Base-by-base conservation (phyloP, 495 filamentous ascomycete genomes). In the Chlorociboria aeruginascens region DNA sequence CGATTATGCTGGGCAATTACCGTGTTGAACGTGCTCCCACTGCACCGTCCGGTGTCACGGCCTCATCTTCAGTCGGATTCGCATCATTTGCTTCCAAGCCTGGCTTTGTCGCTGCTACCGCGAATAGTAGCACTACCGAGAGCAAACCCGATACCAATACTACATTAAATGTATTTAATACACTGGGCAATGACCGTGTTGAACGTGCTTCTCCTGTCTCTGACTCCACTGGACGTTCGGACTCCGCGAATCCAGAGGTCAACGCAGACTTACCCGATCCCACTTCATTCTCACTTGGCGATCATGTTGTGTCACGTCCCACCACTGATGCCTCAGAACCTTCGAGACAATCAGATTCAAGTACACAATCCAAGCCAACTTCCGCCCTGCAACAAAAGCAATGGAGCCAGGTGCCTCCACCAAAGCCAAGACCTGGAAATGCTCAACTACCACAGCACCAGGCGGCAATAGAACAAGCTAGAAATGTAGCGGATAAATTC, bases 51-150 rank as follows among this genome's bases (percentile, higher is more conserved):
- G 28, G 10, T 25, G 17, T 49, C 7, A n/a, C 48, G n/a, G 20
- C 37, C 14, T 16, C 59, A 57, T 7, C 48, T 53, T 34, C 58
- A 40, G 63, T 70, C 38, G 76, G 76, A 4, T 84, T 84, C 56
- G 72, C 76, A 29, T 67, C 65, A 30, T 83, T 81, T 58, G 79
- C 78, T 7, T 69, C 57, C 42, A 70, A 75, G 41, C 66, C 70
- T 20, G 76, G 77, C 9, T 83, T 84, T 62, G 68, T 65, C 7
- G 66, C 72, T 3, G 51, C 74, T 8, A 50, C 56, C 7, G 47
- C 49, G 28, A 43, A 55, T 45, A 32, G 43, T 6, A 8, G 32
- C 38, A 20, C 40, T 16, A 45, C n/a, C 13, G 42, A 64, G 36
- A 71, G 60, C 48, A 61, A 71, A 40, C 80, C 85, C 51, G 76